Evolutionary conservation across 2,329 filamentous ascomycete genomes (phyloP).

Genomic region (Elsinoe batatas): DNA sequence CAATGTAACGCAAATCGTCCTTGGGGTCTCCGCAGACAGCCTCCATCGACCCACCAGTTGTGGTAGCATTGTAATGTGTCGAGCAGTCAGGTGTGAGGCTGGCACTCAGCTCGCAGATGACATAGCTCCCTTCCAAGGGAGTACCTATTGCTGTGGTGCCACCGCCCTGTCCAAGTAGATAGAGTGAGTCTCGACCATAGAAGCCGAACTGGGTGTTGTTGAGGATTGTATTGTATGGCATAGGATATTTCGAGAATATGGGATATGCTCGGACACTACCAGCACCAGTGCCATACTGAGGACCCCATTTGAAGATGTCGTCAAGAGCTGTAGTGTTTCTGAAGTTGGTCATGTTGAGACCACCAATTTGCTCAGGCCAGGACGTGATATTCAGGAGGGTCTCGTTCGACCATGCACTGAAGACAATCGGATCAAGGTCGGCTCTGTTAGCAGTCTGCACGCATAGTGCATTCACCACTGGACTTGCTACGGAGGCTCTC

Average conservation of each 20-base stretch:
- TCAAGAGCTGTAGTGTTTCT: constrained; percentile 41
- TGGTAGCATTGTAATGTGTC: constrained; percentile 42
- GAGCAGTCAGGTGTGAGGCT: constrained; percentile 57
- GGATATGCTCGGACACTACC: constrained; percentile 18
- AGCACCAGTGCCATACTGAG: constrained; percentile 30
- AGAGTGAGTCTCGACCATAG: constrained; percentile 47
- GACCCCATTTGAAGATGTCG: constrained; percentile 59
- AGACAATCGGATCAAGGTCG: constrained; percentile 57
- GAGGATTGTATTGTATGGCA: constrained; percentile 55
- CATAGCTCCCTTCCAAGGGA: constrained; percentile 36
- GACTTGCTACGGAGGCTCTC: constrained; percentile 58
- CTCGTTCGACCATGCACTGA: constrained; percentile 47
- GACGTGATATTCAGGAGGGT: constrained; percentile 21
- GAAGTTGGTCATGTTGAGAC: constrained; percentile 16
- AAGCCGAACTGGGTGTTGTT: constrained; percentile 37
- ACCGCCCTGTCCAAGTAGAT: constrained; percentile 50
- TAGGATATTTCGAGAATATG: constrained; percentile 42
- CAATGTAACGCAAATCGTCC: constrained; percentile 48
- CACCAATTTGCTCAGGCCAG: constrained; percentile 9
- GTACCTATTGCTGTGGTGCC: constrained; percentile 14
- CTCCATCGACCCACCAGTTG: constrained; percentile 47
- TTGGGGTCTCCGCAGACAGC: constrained; percentile 50
- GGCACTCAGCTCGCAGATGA: constrained; percentile 57
- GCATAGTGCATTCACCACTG: constrained; percentile 63
- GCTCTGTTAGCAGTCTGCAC: constrained; percentile 47